Evolutionary conservation across 169 alveolate genomes (phyloP), one percentile per base, ranked within the genome.

Genomic region (Cystoisospora suis): DNA sequence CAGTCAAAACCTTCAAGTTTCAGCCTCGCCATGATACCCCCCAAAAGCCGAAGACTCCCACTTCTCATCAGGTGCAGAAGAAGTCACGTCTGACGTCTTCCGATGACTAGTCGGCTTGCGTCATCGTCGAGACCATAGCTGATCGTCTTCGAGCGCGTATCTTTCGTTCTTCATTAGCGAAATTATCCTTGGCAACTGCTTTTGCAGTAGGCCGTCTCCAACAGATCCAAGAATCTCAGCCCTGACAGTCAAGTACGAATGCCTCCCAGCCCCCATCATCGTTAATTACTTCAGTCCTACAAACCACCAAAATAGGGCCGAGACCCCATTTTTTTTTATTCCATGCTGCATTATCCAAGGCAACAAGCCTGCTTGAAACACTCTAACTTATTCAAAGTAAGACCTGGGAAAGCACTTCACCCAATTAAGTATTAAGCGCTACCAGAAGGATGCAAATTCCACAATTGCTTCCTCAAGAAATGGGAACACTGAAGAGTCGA

Each of bases 1-100:
- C 97, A 97, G 97, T 94, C 97, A 94, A 95, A 95, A 96, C 97
- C 98, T 96, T 95, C 95, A 96, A 96, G 98, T 96, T 97, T 96
- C 99, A 96, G 98, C 97, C 98, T 96, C 96, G 98, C 98, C 98
- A 96, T 97, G 97, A 97, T 96, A 96, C 98, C 96, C 97, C 98
- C 98, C 98, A 53, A 96, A 32, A 34, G 97, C 98, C 98, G 96
- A 96, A 96, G 97, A 94, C 97, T 96, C 94, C 94, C 97, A 92
- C 95, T 96, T 97, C 98, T 95, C 98, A 94, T 94, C 95, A 95
- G 97, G 97, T 94, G 96, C 97, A 94, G 96, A 89, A 93, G 95
- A 95, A 88, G 95, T 93, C 94, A 81, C 69, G 90, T 56, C 83
- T 87, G 89, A 87, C 93, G 95, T 92, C 95, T 95, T 93, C 96